Percentiles rank a stretch among this genome's conserved stretches.
phyloP scores from a whole-genome alignment of 257 asterid genomes.

The Nicotiana sylvestris region DNA sequence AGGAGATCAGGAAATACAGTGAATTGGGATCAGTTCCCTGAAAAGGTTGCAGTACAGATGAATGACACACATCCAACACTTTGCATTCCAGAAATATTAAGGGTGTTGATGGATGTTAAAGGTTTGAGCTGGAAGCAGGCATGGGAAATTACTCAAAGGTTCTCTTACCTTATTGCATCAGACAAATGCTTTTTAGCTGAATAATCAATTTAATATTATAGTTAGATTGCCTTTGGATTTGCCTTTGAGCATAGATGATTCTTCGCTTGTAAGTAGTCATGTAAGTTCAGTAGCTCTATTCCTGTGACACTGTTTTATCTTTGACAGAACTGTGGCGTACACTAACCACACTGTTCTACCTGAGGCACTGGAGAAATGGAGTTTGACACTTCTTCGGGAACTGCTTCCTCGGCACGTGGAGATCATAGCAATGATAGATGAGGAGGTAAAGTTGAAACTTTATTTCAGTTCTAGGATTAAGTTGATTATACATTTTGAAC shows the following conservation, averaged over 20 bases:
- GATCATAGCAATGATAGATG: slow-evolving; percentile 75
- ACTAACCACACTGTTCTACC: slow-evolving; percentile 90
- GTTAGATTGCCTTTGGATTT: neutral
- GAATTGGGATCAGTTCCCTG: slow-evolving; percentile 74
- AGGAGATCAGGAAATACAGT: slow-evolving; percentile 54
- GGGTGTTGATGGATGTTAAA: slow-evolving; percentile 76
- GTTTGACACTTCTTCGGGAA: slow-evolving; percentile 61
- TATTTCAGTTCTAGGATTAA: slow-evolving; percentile 14
- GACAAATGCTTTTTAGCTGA: neutral
- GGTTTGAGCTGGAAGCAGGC: slow-evolving; percentile 77
- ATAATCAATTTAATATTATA: neutral
- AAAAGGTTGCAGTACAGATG: slow-evolving; percentile 92
- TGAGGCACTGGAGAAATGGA: slow-evolving; percentile 92
- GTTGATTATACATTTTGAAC: slow-evolving; percentile 26
- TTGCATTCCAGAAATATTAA: slow-evolving; percentile 78
- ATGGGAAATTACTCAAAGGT: slow-evolving; percentile 79
- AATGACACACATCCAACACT: slow-evolving; percentile 91
- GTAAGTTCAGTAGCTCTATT: neutral
- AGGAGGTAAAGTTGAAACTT: slow-evolving; percentile 48
- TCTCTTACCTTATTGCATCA: neutral
- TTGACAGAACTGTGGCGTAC: slow-evolving; percentile 76
- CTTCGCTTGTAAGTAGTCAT: neutral
- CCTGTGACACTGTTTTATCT: slow-evolving; percentile 14
- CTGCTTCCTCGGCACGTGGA: slow-evolving; percentile 85
- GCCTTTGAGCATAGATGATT: neutral